These are phyloP conservation scores for Limonomyces culmigenus DNA, from an alignment of 1,284 basidiomycete genomes.

Conservation along the genomic window DNA sequence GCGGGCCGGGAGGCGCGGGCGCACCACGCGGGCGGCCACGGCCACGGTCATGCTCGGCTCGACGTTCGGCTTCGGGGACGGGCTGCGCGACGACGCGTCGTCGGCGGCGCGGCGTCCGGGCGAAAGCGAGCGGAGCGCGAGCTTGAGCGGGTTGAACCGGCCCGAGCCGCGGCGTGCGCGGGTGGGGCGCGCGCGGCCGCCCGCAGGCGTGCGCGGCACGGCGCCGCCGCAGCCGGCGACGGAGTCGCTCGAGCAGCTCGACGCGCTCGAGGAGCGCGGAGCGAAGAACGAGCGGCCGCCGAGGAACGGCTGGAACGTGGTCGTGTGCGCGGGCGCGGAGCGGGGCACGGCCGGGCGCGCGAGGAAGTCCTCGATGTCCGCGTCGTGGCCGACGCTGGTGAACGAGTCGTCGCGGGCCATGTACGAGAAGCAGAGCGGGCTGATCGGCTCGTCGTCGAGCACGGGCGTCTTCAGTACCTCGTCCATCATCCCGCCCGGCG, in stretches of 20 bases:
- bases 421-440: too few relatives aligned
- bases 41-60: too few relatives aligned
- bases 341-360: background rate
- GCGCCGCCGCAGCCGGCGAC: too few relatives aligned
- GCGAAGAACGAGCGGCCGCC: too few relatives aligned
- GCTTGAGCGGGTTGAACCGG: slow-evolving; percentile 22
- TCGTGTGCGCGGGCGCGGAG: background rate
- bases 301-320: background rate
- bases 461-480: too few relatives aligned
- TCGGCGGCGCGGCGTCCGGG: background rate
- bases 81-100: background rate
- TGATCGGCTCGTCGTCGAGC: too few relatives aligned
- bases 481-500: too few relatives aligned
- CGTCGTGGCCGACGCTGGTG: background rate
- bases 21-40: too few relatives aligned
- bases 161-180: slow-evolving; percentile 6
- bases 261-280: background rate
- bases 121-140: slow-evolving; percentile 28
- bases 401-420: too few relatives aligned
- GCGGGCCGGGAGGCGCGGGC: too few relatives aligned
- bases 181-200: background rate
- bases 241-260: background rate
- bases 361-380: background rate
- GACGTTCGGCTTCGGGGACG: too few relatives aligned
- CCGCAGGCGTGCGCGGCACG: background rate